Evolutionary conservation across 768 basidiomycete species (phyloP), one percentile per base, ranked within the genome.

Genomic region (Suillus decipiens): DNA sequence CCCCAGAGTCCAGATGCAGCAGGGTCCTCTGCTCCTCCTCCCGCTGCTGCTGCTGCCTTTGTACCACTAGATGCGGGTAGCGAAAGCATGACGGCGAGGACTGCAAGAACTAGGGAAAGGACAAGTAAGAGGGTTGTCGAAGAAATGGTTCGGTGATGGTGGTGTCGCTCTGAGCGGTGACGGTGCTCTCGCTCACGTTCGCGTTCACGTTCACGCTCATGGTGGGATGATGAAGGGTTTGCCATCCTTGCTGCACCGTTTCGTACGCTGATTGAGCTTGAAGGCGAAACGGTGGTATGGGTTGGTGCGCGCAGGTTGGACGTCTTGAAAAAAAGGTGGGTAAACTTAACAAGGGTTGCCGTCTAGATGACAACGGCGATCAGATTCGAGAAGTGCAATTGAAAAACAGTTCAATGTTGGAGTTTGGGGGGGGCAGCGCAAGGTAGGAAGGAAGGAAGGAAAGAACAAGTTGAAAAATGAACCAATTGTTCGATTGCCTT

Each of bases 11-110:
- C 88, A 11, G 81, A 78, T 5, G 81, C 61, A 12, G 60, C 72
- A 15, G 82, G 71, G 1, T 79, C 79, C 0, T 79, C 74, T 28
- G 78, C 74, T 45, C 36, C 36, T 0, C 36, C 36, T 36, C 74
- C 77, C 3, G 24, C 48, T 2, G 15, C 48, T 51, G 50, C 28
- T 17, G 63, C 65, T 0, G 79, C 37, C 0, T 72, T 66, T 22
- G 77, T 63, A n/a, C 77, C 67, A 53, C 78, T 78, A 50, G 81
- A 78, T 0, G 87, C 86, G 1, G 93, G 93, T 5, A 95, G 82
- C 3, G 93, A 93, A 31, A 95, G 86, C 92, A 95, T 93, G 70
- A 95, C 87, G 5, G 93, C 92, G n/a, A 95, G 83, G 28, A 93
- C 92, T 41, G 92, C 93, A 33, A 95, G 81, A 56, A 95, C 86